Evolutionary conservation across 495 filamentous ascomycete species (phyloP).

Genomic region (Tuber melanosporum): DNA sequence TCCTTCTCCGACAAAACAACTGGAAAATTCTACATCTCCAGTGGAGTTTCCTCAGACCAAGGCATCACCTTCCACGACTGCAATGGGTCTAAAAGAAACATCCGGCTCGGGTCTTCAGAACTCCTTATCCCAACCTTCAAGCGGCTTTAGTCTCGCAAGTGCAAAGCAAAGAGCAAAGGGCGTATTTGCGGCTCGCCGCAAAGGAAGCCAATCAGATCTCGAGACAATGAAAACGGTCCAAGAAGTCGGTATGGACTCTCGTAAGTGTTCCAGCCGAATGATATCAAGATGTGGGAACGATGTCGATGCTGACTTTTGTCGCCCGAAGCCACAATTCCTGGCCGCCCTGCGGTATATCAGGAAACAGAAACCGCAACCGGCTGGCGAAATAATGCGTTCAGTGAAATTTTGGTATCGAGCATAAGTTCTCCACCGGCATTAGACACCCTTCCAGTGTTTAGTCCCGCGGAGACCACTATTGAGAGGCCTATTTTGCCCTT

Average conservation of each 20-base stretch:
- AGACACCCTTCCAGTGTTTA: constrained; percentile 8
- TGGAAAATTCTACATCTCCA: constrained; percentile 17
- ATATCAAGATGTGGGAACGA: background rate
- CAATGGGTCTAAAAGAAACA: constrained; percentile 9
- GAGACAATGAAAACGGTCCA: constrained; percentile 63
- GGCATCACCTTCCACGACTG: constrained; percentile 2
- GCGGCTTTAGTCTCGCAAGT: constrained; percentile 13
- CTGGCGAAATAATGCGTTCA: constrained; percentile 48
- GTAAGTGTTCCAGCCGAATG: constrained; percentile 48
- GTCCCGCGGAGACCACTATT: constrained; percentile 33
- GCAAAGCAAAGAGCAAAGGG: constrained; percentile 38
- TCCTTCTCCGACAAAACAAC: constrained; percentile 27
- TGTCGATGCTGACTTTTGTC: constrained; percentile 40
- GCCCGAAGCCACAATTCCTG: constrained; percentile 62
- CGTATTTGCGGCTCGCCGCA: constrained; percentile 47
- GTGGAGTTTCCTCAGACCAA: constrained; percentile 20
- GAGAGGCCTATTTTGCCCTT: constrained; percentile 27
- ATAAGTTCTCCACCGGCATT: constrained; percentile 13
- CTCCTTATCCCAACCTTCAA: constrained; percentile 17
- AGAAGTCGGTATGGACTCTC: constrained; percentile 64
- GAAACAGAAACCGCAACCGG: constrained; percentile 49
- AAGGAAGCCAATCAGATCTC: constrained; percentile 58
- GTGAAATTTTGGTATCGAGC: constrained; percentile 40
- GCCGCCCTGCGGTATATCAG: constrained; percentile 59
- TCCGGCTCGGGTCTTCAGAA: constrained; percentile 10